A percentile compares a stretch with the other conserved stretches of the same genome.
Evolutionary conservation across 345 rosid species (phyloP).

Genomic region (Boechera stricta): DNA sequence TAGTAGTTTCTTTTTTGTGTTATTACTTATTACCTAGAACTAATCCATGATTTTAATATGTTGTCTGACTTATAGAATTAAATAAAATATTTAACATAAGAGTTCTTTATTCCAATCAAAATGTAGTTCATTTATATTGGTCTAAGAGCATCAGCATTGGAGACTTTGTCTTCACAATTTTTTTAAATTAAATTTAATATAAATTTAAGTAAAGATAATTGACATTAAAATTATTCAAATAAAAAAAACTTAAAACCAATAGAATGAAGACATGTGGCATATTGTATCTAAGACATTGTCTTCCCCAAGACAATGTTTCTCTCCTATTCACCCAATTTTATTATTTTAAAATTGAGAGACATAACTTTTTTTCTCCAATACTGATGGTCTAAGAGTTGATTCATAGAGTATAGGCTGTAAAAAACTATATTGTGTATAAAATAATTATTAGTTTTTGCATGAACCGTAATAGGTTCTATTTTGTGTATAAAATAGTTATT

Average conservation of each 20-base stretch:
- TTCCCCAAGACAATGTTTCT: no score
- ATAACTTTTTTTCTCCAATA: no score
- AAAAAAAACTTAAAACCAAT: no score
- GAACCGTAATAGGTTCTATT: background rate
- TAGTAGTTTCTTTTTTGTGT: background rate
- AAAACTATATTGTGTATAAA: background rate
- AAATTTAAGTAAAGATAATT: no score
- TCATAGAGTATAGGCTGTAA: background rate
- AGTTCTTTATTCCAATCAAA: background rate
- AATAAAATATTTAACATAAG: background rate
- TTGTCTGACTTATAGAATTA: background rate
- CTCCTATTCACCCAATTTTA: no score
- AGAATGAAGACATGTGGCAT: no score
- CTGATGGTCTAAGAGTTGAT: background rate
- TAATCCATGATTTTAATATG: background rate
- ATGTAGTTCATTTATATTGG: background rate
- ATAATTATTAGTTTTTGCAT: background rate
- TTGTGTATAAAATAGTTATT: slow-evolving; percentile 14
- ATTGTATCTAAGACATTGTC: no score
- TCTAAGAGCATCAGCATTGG: background rate
- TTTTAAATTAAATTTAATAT: no score
- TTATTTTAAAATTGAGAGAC: no score
- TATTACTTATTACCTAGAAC: background rate
- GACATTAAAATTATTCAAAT: no score
- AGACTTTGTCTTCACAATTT: no score